Percentiles rank a stretch among this genome's conserved stretches.
Evolutionary conservation across 306 rosid species (phyloP).

Genomic region (Ziziphus jujuba): DNA sequence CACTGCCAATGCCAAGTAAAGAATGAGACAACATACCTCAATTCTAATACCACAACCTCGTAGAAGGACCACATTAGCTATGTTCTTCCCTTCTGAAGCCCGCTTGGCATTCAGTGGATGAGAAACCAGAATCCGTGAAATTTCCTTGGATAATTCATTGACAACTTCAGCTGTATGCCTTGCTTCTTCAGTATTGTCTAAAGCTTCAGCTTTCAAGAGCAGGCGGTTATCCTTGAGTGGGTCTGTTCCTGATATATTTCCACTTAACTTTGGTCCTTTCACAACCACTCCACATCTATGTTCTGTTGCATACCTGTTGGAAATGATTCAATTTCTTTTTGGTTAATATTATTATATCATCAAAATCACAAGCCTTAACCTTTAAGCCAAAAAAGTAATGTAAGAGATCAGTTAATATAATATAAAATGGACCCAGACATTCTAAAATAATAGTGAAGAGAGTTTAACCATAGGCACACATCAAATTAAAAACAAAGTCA

Average conservation of each 20-base stretch:
- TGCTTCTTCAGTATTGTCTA: constrained; percentile 80
- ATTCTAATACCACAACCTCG: constrained; percentile 96
- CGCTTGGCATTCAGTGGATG: constrained; percentile 87
- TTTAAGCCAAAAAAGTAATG: background rate
- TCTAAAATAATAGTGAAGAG: background rate
- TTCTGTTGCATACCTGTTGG: constrained; percentile 87
- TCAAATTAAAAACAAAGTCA: constrained; percentile 19
- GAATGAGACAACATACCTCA: constrained; percentile 58
- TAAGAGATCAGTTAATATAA: constrained; percentile 7
- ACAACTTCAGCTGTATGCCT: constrained; percentile 80
- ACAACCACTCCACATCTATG: constrained; percentile 98
- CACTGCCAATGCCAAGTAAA: background rate
- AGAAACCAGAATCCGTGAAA: constrained; percentile 72
- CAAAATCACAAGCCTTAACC: background rate
- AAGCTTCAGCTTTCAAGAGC: constrained; percentile 84
- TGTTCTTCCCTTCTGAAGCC: constrained; percentile 77
- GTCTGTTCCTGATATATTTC: constrained; percentile 95
- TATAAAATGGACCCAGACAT: background rate
- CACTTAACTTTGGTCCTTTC: constrained; percentile 86
- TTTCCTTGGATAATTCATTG: constrained; percentile 88
- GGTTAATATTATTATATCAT: background rate
- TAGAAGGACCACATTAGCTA: constrained; percentile 86
- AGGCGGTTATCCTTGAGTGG: constrained; percentile 91
- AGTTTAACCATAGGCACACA: constrained; percentile 18
- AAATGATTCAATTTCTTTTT: constrained; percentile 5